Percentiles rank a stretch among this genome's conserved stretches.
These are phyloP conservation scores for Cladorrhinum samala DNA, from an alignment of 495 filamentous ascomycete species.

Conservation along the genomic window DNA sequence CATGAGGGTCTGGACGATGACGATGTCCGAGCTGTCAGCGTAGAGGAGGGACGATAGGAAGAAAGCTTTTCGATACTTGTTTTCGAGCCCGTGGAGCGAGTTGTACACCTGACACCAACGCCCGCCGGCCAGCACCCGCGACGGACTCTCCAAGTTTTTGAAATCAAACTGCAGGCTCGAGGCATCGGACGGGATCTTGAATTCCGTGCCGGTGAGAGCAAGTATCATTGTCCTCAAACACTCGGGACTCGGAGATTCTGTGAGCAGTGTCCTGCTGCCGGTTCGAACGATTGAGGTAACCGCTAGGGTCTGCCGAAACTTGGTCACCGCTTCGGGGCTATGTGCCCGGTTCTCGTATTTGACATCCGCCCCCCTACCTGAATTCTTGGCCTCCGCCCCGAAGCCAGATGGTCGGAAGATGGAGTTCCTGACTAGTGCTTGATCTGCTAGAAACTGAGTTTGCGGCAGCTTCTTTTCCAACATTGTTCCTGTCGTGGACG, in stretches of 20 bases:
- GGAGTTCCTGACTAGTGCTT: slow-evolving; percentile 43
- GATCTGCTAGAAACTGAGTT: slow-evolving; percentile 23
- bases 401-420: slow-evolving; percentile 44
- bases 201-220: not conserved
- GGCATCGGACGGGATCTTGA: not conserved
- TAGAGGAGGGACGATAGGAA: slow-evolving; percentile 15
- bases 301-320: not conserved
- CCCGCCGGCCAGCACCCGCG: not conserved
- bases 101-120: slow-evolving; percentile 15
- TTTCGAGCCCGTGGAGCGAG: not conserved
- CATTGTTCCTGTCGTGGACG: not conserved
- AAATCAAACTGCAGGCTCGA: not conserved
- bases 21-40: slow-evolving; percentile 1
- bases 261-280: not conserved
- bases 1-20: slow-evolving; percentile 16
- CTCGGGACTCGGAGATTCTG: not conserved
- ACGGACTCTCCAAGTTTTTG: not conserved
- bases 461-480: not conserved
- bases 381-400: slow-evolving; percentile 48
- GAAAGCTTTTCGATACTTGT: slow-evolving; percentile 12
- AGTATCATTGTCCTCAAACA: not conserved
- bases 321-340: not conserved
- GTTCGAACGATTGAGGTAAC: not conserved
- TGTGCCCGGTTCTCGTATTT: slow-evolving; percentile 20
- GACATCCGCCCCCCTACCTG: slow-evolving; percentile 26